phyloP scores from a whole-genome alignment of 2,329 filamentous ascomycete species.

The Botryotinia globosa region DNA sequence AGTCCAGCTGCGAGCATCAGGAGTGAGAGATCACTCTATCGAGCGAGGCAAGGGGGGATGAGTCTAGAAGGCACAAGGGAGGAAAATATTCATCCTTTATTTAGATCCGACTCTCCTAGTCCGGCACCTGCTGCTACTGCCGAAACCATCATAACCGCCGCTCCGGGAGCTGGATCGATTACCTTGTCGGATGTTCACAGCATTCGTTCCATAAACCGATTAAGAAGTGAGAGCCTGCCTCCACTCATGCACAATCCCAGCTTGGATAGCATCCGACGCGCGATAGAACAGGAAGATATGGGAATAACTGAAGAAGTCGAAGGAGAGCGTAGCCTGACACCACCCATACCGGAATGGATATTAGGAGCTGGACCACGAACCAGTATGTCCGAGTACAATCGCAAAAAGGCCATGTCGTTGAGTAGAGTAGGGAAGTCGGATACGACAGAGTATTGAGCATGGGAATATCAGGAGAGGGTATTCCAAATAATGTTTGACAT shows the following conservation, averaged over 20 bases:
- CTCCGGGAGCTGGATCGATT: constrained; percentile 64
- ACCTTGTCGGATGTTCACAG: constrained; percentile 52
- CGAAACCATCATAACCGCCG: constrained; percentile 68
- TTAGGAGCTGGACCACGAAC: constrained; percentile 52
- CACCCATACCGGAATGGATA: constrained; percentile 61
- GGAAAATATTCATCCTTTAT: constrained; percentile 73
- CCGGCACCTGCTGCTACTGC: constrained; percentile 65
- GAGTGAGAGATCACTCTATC: constrained; percentile 23
- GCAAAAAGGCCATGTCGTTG: constrained; percentile 28
- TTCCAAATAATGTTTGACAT: constrained; percentile 17
- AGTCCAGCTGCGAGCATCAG: constrained; percentile 33
- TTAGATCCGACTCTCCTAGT: constrained; percentile 67
- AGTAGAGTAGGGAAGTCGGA: constrained; percentile 29
- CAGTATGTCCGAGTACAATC: constrained; percentile 48
- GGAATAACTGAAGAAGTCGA: constrained; percentile 26
- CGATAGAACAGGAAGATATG: constrained; percentile 35
- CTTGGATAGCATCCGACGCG: constrained; percentile 43
- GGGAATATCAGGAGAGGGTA: not conserved
- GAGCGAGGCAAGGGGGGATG: constrained; percentile 20
- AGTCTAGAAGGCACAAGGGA: constrained; percentile 47
- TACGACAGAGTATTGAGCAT: not conserved
- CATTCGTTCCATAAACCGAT: constrained; percentile 50
- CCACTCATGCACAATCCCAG: constrained; percentile 52
- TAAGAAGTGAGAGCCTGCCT: constrained; percentile 56
- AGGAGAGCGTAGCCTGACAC: constrained; percentile 52